Percentiles rank a stretch among this genome's conserved stretches.
phyloP scores from a whole-genome alignment of 805 yeast species.

The Starmera pachycereana region DNA sequence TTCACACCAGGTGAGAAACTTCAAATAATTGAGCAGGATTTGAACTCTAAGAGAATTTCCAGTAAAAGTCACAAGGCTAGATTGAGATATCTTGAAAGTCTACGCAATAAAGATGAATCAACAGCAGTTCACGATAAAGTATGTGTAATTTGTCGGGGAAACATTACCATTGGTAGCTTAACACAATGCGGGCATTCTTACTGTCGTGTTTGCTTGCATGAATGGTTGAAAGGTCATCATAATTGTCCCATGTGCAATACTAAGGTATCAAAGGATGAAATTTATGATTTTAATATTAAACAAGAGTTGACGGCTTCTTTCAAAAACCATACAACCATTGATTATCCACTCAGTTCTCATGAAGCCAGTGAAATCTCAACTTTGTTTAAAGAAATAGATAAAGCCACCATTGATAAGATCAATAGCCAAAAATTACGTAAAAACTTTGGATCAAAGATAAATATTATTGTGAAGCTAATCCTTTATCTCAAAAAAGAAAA shows the following conservation, averaged over 20 bases:
- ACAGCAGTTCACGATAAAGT: slow-evolving; percentile 22
- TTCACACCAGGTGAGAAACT: too few relatives aligned
- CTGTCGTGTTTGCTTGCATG: slow-evolving; percentile 69
- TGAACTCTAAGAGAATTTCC: too few relatives aligned
- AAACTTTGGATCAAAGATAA: slow-evolving; percentile 78
- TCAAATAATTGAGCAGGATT: too few relatives aligned
- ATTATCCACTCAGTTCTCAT: too few relatives aligned
- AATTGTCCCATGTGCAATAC: slow-evolving; percentile 81
- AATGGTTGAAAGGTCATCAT: slow-evolving; percentile 52
- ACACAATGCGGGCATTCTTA: slow-evolving; percentile 90
- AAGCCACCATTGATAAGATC: slow-evolving; percentile 33
- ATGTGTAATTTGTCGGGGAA: slow-evolving; percentile 73
- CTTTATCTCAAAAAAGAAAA: slow-evolving; percentile 50
- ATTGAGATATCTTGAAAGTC: slow-evolving; percentile 37
- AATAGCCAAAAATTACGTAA: slow-evolving; percentile 30
- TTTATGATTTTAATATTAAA: slow-evolving; percentile 46
- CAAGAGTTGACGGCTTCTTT: too few relatives aligned
- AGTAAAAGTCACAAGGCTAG: slow-evolving; percentile 21
- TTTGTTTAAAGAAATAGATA: slow-evolving; percentile 27
- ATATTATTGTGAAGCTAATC: slow-evolving; percentile 67
- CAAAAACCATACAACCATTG: too few relatives aligned
- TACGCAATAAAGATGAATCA: slow-evolving; percentile 20
- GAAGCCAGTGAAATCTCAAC: slow-evolving; percentile 2
- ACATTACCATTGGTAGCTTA: slow-evolving; percentile 65
- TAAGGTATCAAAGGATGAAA: slow-evolving; percentile 33